phyloP scores from a whole-genome alignment of 768 basidiomycete genomes.

The Leccinellum rugosiceps region DNA sequence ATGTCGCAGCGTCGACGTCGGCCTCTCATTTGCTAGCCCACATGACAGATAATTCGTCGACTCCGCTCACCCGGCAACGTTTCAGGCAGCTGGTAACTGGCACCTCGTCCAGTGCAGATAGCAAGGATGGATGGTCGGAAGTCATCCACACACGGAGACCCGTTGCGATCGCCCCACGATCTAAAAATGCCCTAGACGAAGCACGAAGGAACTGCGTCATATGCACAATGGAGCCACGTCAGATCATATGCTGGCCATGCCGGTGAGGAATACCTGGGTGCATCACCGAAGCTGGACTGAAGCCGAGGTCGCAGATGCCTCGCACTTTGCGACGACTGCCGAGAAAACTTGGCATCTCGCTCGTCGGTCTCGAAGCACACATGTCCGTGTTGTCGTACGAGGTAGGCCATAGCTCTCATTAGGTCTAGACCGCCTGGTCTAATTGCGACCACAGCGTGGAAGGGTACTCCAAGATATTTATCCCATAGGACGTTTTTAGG shows the following conservation, averaged over 20 bases:
- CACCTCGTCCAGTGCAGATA: slow-evolving; percentile 12
- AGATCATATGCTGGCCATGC: slow-evolving; percentile 86
- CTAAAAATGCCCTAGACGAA: slow-evolving; percentile 24
- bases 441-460: slow-evolving; percentile 25
- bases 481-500: slow-evolving; percentile 20
- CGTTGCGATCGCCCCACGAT: slow-evolving; percentile 16
- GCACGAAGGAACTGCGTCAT: slow-evolving; percentile 56
- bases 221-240: slow-evolving; percentile 63
- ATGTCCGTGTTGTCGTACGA: slow-evolving; percentile 50
- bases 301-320: slow-evolving; percentile 37
- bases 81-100: slow-evolving; percentile 39
- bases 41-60: slow-evolving; percentile 41
- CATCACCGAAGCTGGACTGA: neutral
- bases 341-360: slow-evolving; percentile 50
- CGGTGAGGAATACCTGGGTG: slow-evolving; percentile 42
- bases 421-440: neutral
- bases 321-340: slow-evolving; percentile 52
- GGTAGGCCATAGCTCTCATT: slow-evolving; percentile 30
- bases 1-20: slow-evolving; percentile 30
- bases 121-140: slow-evolving; percentile 26
- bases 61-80: slow-evolving; percentile 46
- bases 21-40: slow-evolving; percentile 55
- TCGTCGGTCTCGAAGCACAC: slow-evolving; percentile 46
- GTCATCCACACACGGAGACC: slow-evolving; percentile 29
- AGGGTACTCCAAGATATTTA: slow-evolving; percentile 35